Percentiles rank a stretch among this genome's conserved stretches.
These are phyloP conservation scores for Phyllostachys edulis DNA, from an alignment of 176 grass and related monocot genomes.

Conservation along the genomic window DNA sequence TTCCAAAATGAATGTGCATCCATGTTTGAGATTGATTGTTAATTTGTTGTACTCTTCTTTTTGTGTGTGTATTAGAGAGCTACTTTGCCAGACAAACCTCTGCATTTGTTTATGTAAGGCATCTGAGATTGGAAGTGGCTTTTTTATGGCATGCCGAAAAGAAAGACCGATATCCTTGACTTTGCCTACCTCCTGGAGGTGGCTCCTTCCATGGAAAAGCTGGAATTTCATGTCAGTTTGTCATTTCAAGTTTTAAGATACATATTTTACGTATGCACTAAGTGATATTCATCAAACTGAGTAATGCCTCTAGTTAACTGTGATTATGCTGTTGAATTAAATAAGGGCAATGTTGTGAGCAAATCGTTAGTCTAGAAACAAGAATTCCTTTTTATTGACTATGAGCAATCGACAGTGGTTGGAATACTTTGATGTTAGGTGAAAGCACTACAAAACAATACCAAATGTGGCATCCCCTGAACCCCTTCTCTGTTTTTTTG, in stretches of 20 bases:
- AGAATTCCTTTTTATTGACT: too few species aligned
- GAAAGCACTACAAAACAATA: too few species aligned
- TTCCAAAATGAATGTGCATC: not conserved
- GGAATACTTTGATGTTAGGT: too few species aligned
- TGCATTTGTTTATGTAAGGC: conserved; percentile 2
- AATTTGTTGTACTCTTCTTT: too few species aligned
- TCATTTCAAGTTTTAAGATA: not conserved
- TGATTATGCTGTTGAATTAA: too few species aligned
- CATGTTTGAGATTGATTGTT: not conserved
- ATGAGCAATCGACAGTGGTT: too few species aligned
- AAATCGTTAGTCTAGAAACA: too few species aligned
- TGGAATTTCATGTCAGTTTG: conserved; percentile 25
- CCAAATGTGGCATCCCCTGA: too few species aligned
- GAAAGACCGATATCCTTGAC: not conserved
- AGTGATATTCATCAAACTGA: too few species aligned
- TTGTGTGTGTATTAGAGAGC: not conserved
- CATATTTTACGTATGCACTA: not conserved
- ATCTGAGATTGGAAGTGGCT: conserved; percentile 11
- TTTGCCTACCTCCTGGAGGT: not conserved
- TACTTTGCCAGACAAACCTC: not conserved
- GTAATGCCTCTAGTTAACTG: too few species aligned
- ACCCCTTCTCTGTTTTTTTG: too few species aligned
- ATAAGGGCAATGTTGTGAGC: too few species aligned
- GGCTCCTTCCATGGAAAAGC: not conserved
- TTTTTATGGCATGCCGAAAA: not conserved